Evolutionary conservation across 768 basidiomycete genomes (phyloP), one percentile per base, ranked within the genome.

Genomic region (Kwoniella heveanensis): DNA sequence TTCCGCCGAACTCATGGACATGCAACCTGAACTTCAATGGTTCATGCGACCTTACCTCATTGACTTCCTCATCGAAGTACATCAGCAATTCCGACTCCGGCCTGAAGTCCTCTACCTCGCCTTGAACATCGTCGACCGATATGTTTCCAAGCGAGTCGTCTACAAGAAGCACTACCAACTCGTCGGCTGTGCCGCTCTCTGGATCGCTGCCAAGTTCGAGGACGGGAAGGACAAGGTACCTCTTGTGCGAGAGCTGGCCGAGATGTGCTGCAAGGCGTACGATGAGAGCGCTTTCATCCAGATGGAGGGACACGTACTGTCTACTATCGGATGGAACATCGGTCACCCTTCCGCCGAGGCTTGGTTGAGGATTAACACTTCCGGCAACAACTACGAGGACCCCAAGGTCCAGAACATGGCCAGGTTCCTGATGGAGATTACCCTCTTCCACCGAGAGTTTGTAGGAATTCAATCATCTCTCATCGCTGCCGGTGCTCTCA

Each of bases 151-250:
- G 71, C 91, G 96, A 57, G 89, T 99, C 67, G 96, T 99, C 65
- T 97, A 92, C 83, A 92, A 92, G 84, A 98, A 95, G 81, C 96
- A 99, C 82, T 98, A 99, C 78, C 96, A 99, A 76, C 90, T 99
- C 62, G 95, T 98, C 60, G 96, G 96, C 21, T 99, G 96, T 77
- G 92, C 94, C 24, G 92, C 96, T 39, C 85, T 99, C 13, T 99
- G 96, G 96, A 97, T 98, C 71, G 96, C 96, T 17, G 90, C 95
- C 68, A 99, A 99, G 82, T 99, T 97, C 72, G 96, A 99, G 82
- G 96, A 99, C 76, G 90, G 93, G 24, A 98, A 99, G 81, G 95
- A 98, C 77, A 92, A 94, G 67, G 92, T 98, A 15, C 96, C 96
- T 12, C 91, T 92, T 0, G 90, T 97, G 6, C 88, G 91, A 76